phyloP scores from a whole-genome alignment of 306 rosid genomes.

The Vigna angularis region DNA sequence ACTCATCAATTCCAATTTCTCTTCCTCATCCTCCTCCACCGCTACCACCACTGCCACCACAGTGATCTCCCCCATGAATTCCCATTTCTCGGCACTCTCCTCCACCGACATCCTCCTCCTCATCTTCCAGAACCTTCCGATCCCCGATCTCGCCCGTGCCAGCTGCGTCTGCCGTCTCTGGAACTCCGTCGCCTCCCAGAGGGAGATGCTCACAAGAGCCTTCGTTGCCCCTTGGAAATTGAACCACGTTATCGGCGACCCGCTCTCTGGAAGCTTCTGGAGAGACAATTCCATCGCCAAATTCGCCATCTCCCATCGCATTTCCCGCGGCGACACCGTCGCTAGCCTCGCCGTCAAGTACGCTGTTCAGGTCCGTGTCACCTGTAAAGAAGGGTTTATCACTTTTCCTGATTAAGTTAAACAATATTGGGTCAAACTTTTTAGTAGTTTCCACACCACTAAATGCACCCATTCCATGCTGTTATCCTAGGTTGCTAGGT shows the following conservation, averaged over 20 bases:
- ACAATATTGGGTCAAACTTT: too few species aligned
- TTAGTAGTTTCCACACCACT: neutral
- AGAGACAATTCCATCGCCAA: conserved; percentile 73
- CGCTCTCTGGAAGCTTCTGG: conserved; percentile 91
- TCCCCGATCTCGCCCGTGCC: conserved; percentile 78
- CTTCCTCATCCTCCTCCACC: conserved; percentile 41
- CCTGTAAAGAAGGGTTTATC: neutral
- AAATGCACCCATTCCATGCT: neutral
- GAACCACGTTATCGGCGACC: conserved; percentile 64
- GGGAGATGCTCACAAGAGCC: conserved; percentile 61
- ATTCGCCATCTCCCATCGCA: conserved; percentile 83
- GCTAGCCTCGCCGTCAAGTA: conserved; percentile 96
- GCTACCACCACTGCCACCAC: conserved; percentile 1
- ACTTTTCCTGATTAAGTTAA: neutral
- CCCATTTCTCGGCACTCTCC: conserved; percentile 71
- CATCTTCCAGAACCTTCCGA: conserved; percentile 77
- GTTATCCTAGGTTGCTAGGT: neutral
- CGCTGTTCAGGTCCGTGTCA: conserved; percentile 71
- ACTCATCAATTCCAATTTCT: conserved; percentile 43
- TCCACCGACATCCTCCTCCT: conserved; percentile 81
- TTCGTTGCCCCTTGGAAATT: conserved; percentile 80
- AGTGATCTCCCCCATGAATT: conserved; percentile 70
- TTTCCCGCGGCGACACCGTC: conserved; percentile 73
- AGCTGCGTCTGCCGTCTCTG: conserved; percentile 88
- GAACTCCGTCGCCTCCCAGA: conserved; percentile 87